Percentiles rank a stretch among this genome's conserved stretches.
Conservation (phyloP, 345 rosid genomes). For the Populus tremula region DNA sequence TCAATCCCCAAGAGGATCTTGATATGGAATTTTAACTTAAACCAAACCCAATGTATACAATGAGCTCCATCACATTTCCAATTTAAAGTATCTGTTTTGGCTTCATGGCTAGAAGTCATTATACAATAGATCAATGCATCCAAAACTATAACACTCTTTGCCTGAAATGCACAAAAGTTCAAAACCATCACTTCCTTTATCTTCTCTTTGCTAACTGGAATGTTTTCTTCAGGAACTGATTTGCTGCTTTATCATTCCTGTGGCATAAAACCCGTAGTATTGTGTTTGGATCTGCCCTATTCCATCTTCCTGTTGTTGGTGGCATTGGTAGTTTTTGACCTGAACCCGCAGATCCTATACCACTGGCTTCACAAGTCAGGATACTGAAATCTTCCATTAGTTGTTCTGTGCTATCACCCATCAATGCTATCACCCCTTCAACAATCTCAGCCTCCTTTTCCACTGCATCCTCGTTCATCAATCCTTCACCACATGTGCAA, state of each 20-base stretch:
- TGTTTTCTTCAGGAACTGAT: slow-evolving; percentile 59
- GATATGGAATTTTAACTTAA: slow-evolving; percentile 7
- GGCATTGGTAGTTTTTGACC: slow-evolving; percentile 77
- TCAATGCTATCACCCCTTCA: slow-evolving; percentile 66
- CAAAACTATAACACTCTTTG: neutral
- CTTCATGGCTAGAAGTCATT: slow-evolving; percentile 5
- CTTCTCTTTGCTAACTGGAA: slow-evolving; percentile 69
- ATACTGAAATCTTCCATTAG: slow-evolving; percentile 76
- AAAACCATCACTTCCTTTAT: slow-evolving; percentile 18
- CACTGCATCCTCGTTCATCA: slow-evolving; percentile 60
- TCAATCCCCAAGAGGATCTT: slow-evolving; percentile 17
- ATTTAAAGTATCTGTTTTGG: neutral
- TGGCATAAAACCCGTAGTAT: slow-evolving; percentile 72
- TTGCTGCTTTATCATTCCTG: slow-evolving; percentile 68
- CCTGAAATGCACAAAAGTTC: neutral
- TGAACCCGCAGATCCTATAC: slow-evolving; percentile 35
- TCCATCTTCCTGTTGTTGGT: slow-evolving; percentile 76
- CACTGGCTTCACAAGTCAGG: slow-evolving; percentile 56
- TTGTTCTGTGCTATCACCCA: slow-evolving; percentile 74
- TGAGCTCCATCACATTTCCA: neutral
- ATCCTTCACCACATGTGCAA: slow-evolving; percentile 71
- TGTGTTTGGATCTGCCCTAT: slow-evolving; percentile 77
- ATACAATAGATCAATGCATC: slow-evolving; percentile 1
- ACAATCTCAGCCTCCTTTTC: slow-evolving; percentile 67
- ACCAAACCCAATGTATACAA: slow-evolving; percentile 8